These are phyloP conservation scores for Suhomyces anneliseae DNA, from an alignment of 1,139 yeast genomes.

Conservation along the genomic window DNA sequence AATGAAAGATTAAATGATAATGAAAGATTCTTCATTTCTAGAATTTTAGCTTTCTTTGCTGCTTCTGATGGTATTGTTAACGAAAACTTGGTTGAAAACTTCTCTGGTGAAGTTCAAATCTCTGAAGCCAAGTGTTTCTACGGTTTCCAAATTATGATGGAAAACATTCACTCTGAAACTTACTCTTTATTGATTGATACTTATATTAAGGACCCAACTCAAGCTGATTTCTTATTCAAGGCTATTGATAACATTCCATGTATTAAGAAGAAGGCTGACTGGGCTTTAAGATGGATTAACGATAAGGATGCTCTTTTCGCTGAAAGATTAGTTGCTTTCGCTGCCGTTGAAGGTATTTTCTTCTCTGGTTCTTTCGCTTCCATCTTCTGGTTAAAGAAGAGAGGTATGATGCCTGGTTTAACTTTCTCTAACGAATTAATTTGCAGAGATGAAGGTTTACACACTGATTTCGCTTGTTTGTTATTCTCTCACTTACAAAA, in stretches of 20 bases:
- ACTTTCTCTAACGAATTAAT: conserved; percentile 96
- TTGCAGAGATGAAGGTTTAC: conserved; percentile 97
- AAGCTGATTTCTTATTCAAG: conserved; percentile 82
- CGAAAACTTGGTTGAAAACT: conserved; percentile 94
- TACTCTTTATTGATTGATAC: conserved; percentile 93
- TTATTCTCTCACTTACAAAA: conserved; percentile 88
- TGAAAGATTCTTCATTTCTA: conserved; percentile 85
- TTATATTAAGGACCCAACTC: conserved; percentile 92
- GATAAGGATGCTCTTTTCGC: conserved; percentile 86
- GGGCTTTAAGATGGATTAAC: conserved; percentile 96
- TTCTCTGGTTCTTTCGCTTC: conserved; percentile 98
- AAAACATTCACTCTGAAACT: conserved; percentile 96
- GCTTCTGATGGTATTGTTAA: conserved; percentile 98
- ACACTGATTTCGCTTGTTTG: conserved; percentile 96
- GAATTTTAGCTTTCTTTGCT: conserved; percentile 96
- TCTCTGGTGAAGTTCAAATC: conserved; percentile 93
- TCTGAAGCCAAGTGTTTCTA: conserved; percentile 99
- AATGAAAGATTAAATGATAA: conserved; percentile 78
- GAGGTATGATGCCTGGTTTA: conserved; percentile 98
- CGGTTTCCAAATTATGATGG: conserved; percentile 99
- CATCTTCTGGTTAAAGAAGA: conserved; percentile 95
- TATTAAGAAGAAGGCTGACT: conserved; percentile 93
- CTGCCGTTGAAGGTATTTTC: conserved; percentile 98
- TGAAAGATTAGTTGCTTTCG: conserved; percentile 96
- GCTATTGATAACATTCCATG: conserved; percentile 94